A percentile compares a stretch with the other conserved stretches of the same genome.
These are phyloP conservation scores for Berberis vulgaris DNA, from an alignment of 164 flowering plant genomes.

Conservation along the genomic window DNA sequence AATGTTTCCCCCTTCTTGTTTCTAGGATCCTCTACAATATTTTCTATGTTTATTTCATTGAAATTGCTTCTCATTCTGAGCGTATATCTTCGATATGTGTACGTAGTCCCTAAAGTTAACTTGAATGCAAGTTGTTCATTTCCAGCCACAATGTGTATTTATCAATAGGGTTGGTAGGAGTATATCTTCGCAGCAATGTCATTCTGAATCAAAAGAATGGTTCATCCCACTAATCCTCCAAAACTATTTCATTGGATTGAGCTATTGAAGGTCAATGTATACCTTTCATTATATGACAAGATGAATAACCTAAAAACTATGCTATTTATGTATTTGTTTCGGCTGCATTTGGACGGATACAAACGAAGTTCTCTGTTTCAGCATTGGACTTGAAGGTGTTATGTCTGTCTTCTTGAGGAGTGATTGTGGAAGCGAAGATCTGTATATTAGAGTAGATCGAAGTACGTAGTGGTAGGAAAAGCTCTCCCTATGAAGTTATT, in stretches of 20 bases:
- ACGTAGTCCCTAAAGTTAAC: neutral
- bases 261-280: conserved; percentile 60
- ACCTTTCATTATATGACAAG: neutral
- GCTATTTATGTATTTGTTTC: conserved; percentile 9
- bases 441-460: conserved; percentile 39
- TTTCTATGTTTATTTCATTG: neutral
- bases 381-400: conserved; percentile 66
- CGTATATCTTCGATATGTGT: neutral
- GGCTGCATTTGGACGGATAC: conserved; percentile 76
- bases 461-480: conserved; percentile 78
- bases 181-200: conserved; percentile 73
- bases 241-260: conserved; percentile 67
- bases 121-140: conserved; percentile 73
- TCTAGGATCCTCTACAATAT: too few species aligned
- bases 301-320: neutral
- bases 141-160: conserved; percentile 77
- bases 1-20: too few species aligned
- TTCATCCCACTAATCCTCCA: conserved; percentile 79
- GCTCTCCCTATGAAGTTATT: conserved; percentile 81
- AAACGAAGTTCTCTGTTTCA: conserved; percentile 82
- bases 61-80: too few species aligned
- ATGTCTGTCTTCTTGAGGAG: conserved; percentile 57
- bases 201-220: conserved; percentile 46
- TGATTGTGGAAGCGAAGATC: conserved; percentile 28
- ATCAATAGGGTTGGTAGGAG: conserved; percentile 65